Evolutionary conservation across 495 filamentous ascomycete genomes (phyloP).

Genomic region (Neurospora pannonica): DNA sequence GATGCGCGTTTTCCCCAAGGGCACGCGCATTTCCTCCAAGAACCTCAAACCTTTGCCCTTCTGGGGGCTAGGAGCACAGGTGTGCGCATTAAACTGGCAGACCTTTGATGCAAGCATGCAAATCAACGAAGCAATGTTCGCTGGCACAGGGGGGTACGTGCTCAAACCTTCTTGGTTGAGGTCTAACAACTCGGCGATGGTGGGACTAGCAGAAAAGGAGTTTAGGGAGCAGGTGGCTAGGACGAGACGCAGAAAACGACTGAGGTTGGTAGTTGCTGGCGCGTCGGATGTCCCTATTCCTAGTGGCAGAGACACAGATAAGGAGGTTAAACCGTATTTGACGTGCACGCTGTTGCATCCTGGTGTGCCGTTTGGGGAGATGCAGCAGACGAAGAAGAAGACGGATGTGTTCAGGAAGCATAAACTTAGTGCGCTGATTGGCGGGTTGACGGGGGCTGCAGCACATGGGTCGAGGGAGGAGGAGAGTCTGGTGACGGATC

Average conservation of each 20-base stretch:
- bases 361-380: slow-evolving; percentile 9
- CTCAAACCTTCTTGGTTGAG: slow-evolving; percentile 43
- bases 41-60: slow-evolving; percentile 42
- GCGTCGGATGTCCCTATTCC: slow-evolving; percentile 41
- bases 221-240: slow-evolving; percentile 8
- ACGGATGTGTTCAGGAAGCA: slow-evolving; percentile 39
- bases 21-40: slow-evolving; percentile 43
- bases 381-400: slow-evolving; percentile 38
- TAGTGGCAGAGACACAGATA: slow-evolving; percentile 12
- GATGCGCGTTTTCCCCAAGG: slow-evolving; percentile 50
- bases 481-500: slow-evolving; percentile 37
- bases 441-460: not conserved
- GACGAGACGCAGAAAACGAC: slow-evolving; percentile 19
- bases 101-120: slow-evolving; percentile 44
- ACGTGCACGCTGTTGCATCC: slow-evolving; percentile 43
- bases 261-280: slow-evolving; percentile 38
- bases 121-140: slow-evolving; percentile 48
- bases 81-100: slow-evolving; percentile 51
- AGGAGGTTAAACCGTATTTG: slow-evolving; percentile 41
- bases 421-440: slow-evolving; percentile 30
- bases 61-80: slow-evolving; percentile 46
- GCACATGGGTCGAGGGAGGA: no score
- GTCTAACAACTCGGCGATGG: slow-evolving; percentile 30
- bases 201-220: not conserved
- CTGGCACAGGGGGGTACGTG: slow-evolving; percentile 43